Conservation (phyloP, 75 land plant species). For the Isoetes taiwanensis region DNA sequence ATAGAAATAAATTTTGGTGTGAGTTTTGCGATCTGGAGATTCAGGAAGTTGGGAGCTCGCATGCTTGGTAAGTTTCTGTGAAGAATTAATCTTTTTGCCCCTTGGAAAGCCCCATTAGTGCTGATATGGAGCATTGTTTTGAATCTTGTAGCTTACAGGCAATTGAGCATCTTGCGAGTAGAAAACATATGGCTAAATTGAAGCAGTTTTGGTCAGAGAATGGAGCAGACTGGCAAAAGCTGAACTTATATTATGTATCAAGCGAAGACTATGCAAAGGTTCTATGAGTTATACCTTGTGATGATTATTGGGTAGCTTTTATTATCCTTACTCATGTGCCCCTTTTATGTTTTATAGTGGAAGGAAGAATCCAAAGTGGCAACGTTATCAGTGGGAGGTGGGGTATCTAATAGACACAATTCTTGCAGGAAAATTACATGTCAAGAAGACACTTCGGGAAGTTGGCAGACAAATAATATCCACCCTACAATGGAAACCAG, state of each 20-base stretch:
- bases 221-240: constrained; percentile 42
- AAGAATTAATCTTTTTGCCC: too few species aligned
- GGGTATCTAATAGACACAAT: too few species aligned
- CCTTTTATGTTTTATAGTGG: constrained; percentile 47
- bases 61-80: constrained; percentile 58
- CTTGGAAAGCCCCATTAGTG: too few species aligned
- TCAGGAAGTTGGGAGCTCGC: constrained; percentile 35
- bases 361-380: constrained; percentile 38
- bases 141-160: constrained; percentile 37
- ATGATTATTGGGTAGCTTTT: neutral
- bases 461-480: constrained; percentile 54
- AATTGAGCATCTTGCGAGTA: constrained; percentile 64
- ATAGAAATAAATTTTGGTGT: constrained; percentile 59
- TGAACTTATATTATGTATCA: constrained; percentile 42
- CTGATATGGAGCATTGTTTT: too few species aligned
- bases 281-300: neutral
- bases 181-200: constrained; percentile 41
- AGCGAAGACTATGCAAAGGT: constrained; percentile 56
- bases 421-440: too few species aligned
- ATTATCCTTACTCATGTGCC: neutral
- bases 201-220: constrained; percentile 57
- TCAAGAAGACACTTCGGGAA: too few species aligned
- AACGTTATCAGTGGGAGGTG: constrained; percentile 7
- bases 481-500: constrained; percentile 48
- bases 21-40: constrained; percentile 54